Evolutionary conservation across 2,329 filamentous ascomycete genomes (phyloP).

Genomic region (Aspergillus neotritici): DNA sequence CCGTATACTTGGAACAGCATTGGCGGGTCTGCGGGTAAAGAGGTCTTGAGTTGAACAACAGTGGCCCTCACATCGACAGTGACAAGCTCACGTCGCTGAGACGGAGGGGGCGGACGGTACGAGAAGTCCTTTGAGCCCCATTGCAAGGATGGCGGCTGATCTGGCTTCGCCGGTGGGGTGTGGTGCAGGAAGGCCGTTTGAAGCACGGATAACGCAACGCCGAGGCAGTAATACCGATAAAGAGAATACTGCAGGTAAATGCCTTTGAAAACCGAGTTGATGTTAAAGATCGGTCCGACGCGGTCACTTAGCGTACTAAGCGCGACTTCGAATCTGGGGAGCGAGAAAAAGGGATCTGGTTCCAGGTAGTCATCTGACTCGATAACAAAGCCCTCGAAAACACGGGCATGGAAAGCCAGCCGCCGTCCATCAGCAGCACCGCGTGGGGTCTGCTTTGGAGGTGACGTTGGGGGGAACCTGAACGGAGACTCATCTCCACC

Average conservation of each 20-base stretch:
- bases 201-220: constrained; percentile 72
- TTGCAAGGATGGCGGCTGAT: constrained; percentile 2
- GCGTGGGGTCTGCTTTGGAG: constrained; percentile 37
- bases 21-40: constrained; percentile 81
- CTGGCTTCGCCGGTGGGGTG: constrained; percentile 12
- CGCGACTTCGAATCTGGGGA: constrained; percentile 82
- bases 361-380: constrained; percentile 82
- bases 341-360: constrained; percentile 73
- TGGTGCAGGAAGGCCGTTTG: constrained; percentile 56
- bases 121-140: constrained; percentile 13
- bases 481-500: constrained; percentile 55
- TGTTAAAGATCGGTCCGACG: constrained; percentile 79
- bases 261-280: constrained; percentile 74
- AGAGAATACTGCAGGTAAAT: constrained; percentile 84
- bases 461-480: constrained; percentile 48
- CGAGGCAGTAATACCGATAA: constrained; percentile 84
- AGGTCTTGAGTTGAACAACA: constrained; percentile 80
- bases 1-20: constrained; percentile 86
- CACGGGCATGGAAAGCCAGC: constrained; percentile 71
- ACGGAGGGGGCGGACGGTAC: constrained; percentile 23
- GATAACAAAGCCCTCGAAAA: constrained; percentile 83
- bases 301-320: constrained; percentile 79
- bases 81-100: constrained; percentile 57
- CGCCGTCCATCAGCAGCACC: constrained; percentile 68
- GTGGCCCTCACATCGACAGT: constrained; percentile 76